Base-by-base conservation (phyloP, 805 yeast genomes). In the Metschnikowia corniflorae region DNA sequence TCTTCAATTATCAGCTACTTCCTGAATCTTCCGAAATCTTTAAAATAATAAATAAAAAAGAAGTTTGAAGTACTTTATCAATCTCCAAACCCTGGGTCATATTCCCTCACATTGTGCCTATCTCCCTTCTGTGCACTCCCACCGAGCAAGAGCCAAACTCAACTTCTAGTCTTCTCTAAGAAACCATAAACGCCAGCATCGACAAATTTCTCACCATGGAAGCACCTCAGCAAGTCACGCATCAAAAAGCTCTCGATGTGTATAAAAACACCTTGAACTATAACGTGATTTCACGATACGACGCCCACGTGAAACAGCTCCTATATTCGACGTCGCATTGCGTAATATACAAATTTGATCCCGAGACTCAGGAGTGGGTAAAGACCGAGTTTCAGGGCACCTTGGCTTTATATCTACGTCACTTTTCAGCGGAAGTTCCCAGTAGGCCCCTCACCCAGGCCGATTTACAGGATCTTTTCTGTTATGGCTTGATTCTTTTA, bases 201-300 rank as follows among this genome's bases (percentile, higher is more conserved):
- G n/a, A 20, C 23, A 20, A 21, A 10, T 10, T 21, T 5, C 24
- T 32, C 19, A 55, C 44, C 43, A 55, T 57, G 32, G 51, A 53
- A 17, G 49, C 50, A 19, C 35, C 45, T 34, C 57, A 71, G 39
- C 69, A 62, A 37, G 61, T 69, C 36, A 65, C 71, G 13, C 63
- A 68, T 3, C 57, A 56, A 33, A 60, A 61, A 46, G 75, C 83
- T 1, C 56, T 78, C 37, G 83, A 78, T 34, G 71, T 83, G 16
- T 84, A 78, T 52, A 71, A 79, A 34, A 78, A 76, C 43, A 82
- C 89, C 0, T 61, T 84, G 31, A 82, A 84, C 32, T 83, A 75
- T 61, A 84, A 83, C 54, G 89, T 84, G 35, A 80, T 84, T 20
- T 80, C 83, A 16, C 71, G 88, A 42, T 84, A 84, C 52, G 94